These are phyloP conservation scores for Magnaporthiopsis incrustans DNA, from an alignment of 2,329 filamentous ascomycete species.

Conservation along the genomic window DNA sequence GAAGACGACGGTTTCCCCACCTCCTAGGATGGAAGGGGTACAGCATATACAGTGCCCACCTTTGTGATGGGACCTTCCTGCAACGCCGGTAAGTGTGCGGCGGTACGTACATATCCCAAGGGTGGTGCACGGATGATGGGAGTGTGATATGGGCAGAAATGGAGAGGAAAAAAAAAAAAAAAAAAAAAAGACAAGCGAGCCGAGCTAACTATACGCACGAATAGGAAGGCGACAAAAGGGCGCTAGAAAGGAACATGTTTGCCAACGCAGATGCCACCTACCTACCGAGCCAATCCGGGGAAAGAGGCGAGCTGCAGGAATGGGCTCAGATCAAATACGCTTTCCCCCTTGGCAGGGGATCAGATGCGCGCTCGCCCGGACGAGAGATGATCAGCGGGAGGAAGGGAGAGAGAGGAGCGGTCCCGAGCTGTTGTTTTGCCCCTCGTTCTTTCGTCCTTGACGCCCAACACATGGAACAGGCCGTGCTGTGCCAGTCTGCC, in stretches of 20 bases:
- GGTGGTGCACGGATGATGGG: too few relatives aligned
- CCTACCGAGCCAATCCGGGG: too few relatives aligned
- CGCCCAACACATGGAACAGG: background rate
- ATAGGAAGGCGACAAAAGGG: background rate
- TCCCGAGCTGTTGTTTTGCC: background rate
- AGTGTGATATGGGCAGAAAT: too few relatives aligned
- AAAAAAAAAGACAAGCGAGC: background rate
- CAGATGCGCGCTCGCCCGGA: background rate
- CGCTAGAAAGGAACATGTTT: background rate
- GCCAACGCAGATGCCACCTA: background rate
- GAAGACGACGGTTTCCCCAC: background rate
- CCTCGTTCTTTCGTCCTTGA: background rate
- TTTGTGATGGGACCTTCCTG: background rate
- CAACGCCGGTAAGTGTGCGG: background rate
- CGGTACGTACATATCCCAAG: background rate
- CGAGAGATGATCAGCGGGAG: background rate
- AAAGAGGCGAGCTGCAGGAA: background rate
- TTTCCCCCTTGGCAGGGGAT: background rate
- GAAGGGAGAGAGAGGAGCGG: background rate
- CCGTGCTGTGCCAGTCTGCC: background rate
- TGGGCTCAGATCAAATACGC: background rate
- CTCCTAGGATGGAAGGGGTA: background rate
- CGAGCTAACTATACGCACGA: background rate
- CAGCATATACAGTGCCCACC: background rate
- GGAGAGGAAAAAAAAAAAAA: too few relatives aligned